A percentile compares a stretch with the other conserved stretches of the same genome.
Conservation (phyloP, 257 asterid species). For the Salvia hispanica region DNA sequence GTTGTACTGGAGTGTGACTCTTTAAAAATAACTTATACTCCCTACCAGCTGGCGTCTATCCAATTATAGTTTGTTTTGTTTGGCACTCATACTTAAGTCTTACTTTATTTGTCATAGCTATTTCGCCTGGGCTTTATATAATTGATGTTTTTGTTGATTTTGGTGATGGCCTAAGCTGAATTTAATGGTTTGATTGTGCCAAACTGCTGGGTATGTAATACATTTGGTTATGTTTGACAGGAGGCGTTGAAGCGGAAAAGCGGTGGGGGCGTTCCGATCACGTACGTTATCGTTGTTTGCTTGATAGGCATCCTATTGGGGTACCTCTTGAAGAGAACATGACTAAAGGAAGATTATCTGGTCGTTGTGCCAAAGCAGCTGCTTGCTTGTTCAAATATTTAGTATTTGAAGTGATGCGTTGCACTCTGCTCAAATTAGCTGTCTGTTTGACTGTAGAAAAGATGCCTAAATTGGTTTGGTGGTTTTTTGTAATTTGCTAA, state of each 20-base stretch:
- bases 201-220: too few relatives aligned
- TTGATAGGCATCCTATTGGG: conserved; percentile 82
- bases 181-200: background rate
- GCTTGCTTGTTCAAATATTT: conserved; percentile 34
- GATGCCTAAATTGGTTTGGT: conserved; percentile 22
- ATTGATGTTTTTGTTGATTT: too few relatives aligned
- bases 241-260: conserved; percentile 70
- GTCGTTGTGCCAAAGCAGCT: conserved; percentile 14
- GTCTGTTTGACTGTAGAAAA: conserved; percentile 40
- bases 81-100: too few relatives aligned
- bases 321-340: conserved; percentile 61
- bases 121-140: too few relatives aligned
- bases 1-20: too few relatives aligned
- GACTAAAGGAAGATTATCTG: background rate
- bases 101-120: too few relatives aligned
- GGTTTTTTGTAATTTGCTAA: conserved; percentile 43
- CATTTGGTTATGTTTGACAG: conserved; percentile 44
- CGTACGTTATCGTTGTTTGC: conserved; percentile 72
- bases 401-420: conserved; percentile 42
- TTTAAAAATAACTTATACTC: too few relatives aligned
- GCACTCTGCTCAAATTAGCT: conserved; percentile 38
- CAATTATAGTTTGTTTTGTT: too few relatives aligned
- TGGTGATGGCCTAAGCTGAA: background rate
- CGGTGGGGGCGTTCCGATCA: conserved; percentile 69
- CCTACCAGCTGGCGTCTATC: too few relatives aligned